Conservation (phyloP, 192 early-diverging fungal species). For the Backusella westeae region DNA sequence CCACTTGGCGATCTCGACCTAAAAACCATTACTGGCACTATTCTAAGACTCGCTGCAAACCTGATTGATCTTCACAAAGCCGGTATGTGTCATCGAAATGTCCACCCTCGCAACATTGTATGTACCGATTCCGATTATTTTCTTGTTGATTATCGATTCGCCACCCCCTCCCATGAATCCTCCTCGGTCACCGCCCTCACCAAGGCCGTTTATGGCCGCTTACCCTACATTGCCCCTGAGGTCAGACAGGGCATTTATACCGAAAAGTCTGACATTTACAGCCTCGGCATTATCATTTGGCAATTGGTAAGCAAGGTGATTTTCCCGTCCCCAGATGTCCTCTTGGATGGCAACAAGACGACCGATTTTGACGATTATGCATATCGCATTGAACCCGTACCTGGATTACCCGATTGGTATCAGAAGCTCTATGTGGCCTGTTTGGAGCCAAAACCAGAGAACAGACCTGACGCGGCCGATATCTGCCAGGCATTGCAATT, state of each 20-base stretch:
- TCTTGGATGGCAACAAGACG: slow-evolving; percentile 16
- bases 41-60: slow-evolving; percentile 31
- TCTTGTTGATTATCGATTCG: slow-evolving; percentile 34
- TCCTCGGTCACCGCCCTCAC: slow-evolving; percentile 27
- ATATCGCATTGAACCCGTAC: slow-evolving; percentile 29
- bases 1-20: slow-evolving; percentile 28
- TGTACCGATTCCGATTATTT: slow-evolving; percentile 38
- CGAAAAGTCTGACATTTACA: slow-evolving; percentile 50
- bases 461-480: slow-evolving; percentile 29
- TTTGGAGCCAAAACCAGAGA: slow-evolving; percentile 25
- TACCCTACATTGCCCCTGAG: slow-evolving; percentile 43
- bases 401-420: slow-evolving; percentile 34
- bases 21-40: slow-evolving; percentile 31
- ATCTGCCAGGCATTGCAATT: slow-evolving; percentile 26
- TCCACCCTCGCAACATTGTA: slow-evolving; percentile 36
- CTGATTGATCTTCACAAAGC: slow-evolving; percentile 28
- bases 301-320: slow-evolving; percentile 39
- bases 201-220: slow-evolving; percentile 32
- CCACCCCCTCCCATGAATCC: slow-evolving; percentile 25
- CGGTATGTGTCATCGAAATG: slow-evolving; percentile 30
- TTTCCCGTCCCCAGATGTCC: slow-evolving; percentile 29
- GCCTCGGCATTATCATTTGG: slow-evolving; percentile 52
- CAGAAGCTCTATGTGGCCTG: slow-evolving; percentile 28
- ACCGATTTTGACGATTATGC: slow-evolving; percentile 11
- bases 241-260: slow-evolving; percentile 16